Evolutionary conservation across 192 early-diverging fungal species (phyloP), one percentile per base, ranked within the genome.

Genomic region (Radiomyces spectabilis): DNA sequence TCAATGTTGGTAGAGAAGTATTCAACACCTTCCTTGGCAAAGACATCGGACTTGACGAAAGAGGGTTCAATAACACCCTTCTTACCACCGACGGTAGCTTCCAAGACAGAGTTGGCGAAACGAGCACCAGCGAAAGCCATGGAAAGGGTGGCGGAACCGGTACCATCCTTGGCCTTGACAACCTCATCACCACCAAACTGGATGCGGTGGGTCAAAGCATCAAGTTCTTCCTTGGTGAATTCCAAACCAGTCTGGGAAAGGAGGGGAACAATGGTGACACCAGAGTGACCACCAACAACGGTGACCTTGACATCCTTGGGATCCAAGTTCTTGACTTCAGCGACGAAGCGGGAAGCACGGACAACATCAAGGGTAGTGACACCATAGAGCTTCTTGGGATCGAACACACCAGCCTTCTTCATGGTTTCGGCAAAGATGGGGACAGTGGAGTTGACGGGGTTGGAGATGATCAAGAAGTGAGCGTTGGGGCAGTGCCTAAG

Each of bases 171-270:
- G 67, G 97, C 97, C 85, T 99, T 90, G 69, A 99, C 97, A 51
- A 99, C 97, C 70, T 99, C 97, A 65, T 99, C 97, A 59, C 97
- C 97, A 67, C 94, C 97, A 65, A 87, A 99, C 78, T 99, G 97
- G 59, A 99, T 94, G 48, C 97, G 90, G 78, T 99, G 59, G 55
- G 94, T 97, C 53, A 99, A 77, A 16, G 78, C 78, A 50, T 93
- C 90, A 57, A 89, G 76, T 78, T 97, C 85, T 57, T 92, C 92
- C 63, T 91, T 72, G 65, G 82, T 75, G 60, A 94, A 89, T 41
- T 71, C 59, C 10, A 86, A 68, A 55, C 76, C 69, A 31, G 74
- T 70, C 81, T 93, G 85, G 61, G 86, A 89, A 66, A 99, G 87
- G 32, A 99, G 72, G 25, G 97, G 97, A 41, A 97, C 80, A 64